phyloP scores from a whole-genome alignment of 2,329 filamentous ascomycete genomes.

The Diaporthe batatas region DNA sequence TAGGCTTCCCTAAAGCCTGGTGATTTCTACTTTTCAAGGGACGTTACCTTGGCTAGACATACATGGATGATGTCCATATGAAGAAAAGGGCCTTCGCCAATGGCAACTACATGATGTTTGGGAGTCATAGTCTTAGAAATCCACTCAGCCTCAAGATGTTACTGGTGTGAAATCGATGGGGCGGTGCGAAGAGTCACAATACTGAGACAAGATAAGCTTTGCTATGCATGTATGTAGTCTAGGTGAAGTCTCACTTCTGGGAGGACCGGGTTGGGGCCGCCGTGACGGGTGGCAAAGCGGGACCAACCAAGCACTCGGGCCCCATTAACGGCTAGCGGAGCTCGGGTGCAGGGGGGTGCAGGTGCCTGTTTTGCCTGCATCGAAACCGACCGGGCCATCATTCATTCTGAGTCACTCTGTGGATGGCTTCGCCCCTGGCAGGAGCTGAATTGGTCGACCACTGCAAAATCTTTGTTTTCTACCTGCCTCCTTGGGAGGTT shows the following conservation, averaged over 20 bases:
- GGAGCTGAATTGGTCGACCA: constrained; percentile 13
- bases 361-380: constrained; percentile 26
- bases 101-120: neutral
- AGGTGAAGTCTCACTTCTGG: neutral
- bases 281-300: constrained; percentile 11
- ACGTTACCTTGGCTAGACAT: too few relatives aligned
- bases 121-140: neutral
- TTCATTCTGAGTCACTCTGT: constrained; percentile 35
- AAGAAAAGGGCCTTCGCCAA: neutral
- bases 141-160: neutral
- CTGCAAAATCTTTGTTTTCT: constrained; percentile 10
- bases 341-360: constrained; percentile 20
- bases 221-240: neutral
- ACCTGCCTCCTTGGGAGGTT: neutral
- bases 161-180: neutral
- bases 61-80: too few relatives aligned
- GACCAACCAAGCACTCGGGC: constrained; percentile 11
- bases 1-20: too few relatives aligned
- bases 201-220: neutral
- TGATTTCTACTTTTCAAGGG: too few relatives aligned
- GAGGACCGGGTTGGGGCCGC: neutral
- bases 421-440: constrained; percentile 19
- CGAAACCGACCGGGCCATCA: constrained; percentile 1
- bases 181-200: constrained; percentile 20
- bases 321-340: constrained; percentile 28